Evolutionary conservation across 805 yeast genomes (phyloP).

Genomic region (Aciculoconidium aculeatum): DNA sequence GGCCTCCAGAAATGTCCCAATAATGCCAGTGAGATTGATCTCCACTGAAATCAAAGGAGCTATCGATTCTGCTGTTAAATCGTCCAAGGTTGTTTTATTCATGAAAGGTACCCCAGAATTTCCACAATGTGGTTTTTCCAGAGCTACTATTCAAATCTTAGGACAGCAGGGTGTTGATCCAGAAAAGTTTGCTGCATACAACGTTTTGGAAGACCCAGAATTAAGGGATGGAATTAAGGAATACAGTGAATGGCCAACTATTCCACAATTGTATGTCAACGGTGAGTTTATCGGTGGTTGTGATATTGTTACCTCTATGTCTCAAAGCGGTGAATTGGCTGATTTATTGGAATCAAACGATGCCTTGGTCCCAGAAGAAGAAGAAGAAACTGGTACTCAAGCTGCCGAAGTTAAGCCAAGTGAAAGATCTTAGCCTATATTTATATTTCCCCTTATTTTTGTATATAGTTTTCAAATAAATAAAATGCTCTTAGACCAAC

Average conservation of each 20-base stretch:
- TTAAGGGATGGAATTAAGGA: constrained; percentile 94
- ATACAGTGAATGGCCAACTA: constrained; percentile 96
- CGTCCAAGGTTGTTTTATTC: constrained; percentile 93
- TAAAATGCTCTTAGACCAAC: no score
- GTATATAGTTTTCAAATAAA: no score
- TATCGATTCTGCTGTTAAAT: constrained; percentile 74
- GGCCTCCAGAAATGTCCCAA: constrained; percentile 1
- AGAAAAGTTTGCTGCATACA: constrained; percentile 90
- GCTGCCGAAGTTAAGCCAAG: constrained; percentile 31
- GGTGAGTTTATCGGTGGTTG: constrained; percentile 97
- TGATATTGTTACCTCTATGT: constrained; percentile 90
- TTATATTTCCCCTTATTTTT: no score
- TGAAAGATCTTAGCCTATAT: constrained; percentile 19
- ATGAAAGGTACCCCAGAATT: constrained; percentile 99
- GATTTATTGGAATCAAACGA: constrained; percentile 74
- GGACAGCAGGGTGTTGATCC: constrained; percentile 99
- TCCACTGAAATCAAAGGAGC: constrained; percentile 79
- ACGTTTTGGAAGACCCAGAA: constrained; percentile 91
- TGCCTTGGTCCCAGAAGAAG: constrained; percentile 77
- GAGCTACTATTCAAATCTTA: constrained; percentile 87
- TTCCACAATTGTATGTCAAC: constrained; percentile 89
- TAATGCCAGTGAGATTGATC: constrained; percentile 40
- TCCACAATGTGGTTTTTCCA: constrained; percentile 96
- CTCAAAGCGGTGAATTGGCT: constrained; percentile 82
- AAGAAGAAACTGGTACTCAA: constrained; percentile 29